A percentile compares a stretch with the other conserved stretches of the same genome.
These are phyloP conservation scores for Ophiostoma quercus DNA, from an alignment of 2,329 filamentous ascomycete genomes.

Conservation along the genomic window DNA sequence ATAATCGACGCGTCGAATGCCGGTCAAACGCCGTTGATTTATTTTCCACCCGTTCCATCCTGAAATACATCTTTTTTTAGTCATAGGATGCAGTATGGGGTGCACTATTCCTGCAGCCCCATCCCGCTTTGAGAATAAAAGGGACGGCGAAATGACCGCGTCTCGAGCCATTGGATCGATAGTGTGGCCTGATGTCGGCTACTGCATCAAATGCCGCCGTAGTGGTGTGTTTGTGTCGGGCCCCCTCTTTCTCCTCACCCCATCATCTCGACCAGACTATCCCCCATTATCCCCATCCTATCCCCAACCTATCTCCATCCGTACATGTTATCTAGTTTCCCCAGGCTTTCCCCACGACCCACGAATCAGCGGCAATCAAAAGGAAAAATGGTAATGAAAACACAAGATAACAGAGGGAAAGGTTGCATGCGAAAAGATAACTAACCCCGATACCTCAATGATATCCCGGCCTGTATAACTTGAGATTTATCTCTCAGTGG, in stretches of 20 bases:
- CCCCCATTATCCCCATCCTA: conserved; percentile 1
- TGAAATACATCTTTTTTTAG: neutral
- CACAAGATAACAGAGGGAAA: neutral
- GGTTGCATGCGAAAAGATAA: neutral
- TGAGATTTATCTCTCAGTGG: neutral
- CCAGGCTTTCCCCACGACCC: neutral
- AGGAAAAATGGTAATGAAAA: neutral
- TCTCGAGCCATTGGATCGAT: neutral
- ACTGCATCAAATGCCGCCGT: neutral
- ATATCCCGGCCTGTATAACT: neutral
- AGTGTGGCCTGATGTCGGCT: conserved; percentile 1
- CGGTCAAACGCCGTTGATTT: neutral
- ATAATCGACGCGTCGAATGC: neutral
- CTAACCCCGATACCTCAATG: neutral
- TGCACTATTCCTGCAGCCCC: neutral
- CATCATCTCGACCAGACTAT: neutral
- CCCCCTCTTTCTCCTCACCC: neutral
- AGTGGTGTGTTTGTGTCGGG: neutral
- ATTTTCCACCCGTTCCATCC: neutral
- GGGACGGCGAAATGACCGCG: neutral
- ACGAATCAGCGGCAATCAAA: conserved; percentile 3
- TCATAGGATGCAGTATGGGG: neutral
- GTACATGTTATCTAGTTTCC: neutral
- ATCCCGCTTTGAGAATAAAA: neutral
- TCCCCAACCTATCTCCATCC: neutral